phyloP scores from a whole-genome alignment of 2,329 filamentous ascomycete genomes.

The Aspergillus latus region DNA sequence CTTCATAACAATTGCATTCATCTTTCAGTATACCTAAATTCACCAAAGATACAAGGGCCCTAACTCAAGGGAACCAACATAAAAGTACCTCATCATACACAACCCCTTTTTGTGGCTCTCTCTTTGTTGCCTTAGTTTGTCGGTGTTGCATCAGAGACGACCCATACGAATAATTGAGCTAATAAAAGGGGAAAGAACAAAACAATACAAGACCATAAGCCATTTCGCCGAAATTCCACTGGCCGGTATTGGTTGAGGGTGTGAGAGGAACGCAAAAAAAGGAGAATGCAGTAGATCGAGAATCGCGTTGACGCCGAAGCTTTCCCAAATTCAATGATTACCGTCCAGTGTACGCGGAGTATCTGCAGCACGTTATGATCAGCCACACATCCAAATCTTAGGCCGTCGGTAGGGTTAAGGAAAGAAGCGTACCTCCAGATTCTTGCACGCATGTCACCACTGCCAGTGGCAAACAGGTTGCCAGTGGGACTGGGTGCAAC shows the following conservation, averaged over 20 bases:
- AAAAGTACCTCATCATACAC: constrained; percentile 11
- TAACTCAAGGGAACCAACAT: constrained; percentile 5
- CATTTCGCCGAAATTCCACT: constrained; percentile 1
- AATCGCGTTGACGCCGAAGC: constrained; percentile 36
- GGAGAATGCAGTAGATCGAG: constrained; percentile 21
- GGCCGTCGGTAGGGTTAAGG: not conserved
- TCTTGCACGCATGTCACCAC: constrained; percentile 93
- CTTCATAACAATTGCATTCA: constrained; percentile 11
- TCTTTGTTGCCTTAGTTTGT: constrained; percentile 7
- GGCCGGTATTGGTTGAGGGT: not conserved
- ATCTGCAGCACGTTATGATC: constrained; percentile 28
- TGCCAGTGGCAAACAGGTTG: constrained; percentile 89
- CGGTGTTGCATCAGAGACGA: constrained; percentile 3
- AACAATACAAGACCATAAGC: constrained; percentile 8
- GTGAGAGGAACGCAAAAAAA: constrained; percentile 7
- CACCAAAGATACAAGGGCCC: not conserved
- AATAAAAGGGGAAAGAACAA: constrained; percentile 6
- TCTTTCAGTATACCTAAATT: not conserved
- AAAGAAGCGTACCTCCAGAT: constrained; percentile 74
- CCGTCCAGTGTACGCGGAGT: constrained; percentile 41
- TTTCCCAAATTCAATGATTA: constrained; percentile 32
- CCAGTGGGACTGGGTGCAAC: constrained; percentile 90
- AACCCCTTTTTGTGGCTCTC: not conserved
- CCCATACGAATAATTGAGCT: constrained; percentile 2
- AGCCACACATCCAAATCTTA: not conserved